Conservation (phyloP, 139 green algal species). For the Chlamydomonas sphaeroides region DNA sequence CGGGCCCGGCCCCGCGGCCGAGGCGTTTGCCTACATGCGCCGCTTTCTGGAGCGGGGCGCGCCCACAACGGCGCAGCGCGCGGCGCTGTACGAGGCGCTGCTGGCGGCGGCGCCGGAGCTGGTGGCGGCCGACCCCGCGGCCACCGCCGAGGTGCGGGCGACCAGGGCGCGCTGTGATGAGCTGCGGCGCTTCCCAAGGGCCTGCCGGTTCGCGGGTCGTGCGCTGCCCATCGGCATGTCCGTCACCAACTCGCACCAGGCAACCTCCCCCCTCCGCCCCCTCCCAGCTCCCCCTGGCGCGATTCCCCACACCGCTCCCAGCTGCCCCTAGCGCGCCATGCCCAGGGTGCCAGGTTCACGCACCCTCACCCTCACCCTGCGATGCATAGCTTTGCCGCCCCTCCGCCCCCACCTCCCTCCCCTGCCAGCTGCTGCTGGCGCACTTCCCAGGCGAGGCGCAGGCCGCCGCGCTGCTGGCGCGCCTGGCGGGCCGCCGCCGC, state of each 20-base stretch:
- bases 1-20: not conserved
- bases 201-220: too few relatives aligned
- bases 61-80: conserved; percentile 4
- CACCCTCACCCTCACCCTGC: too few relatives aligned
- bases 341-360: too few relatives aligned
- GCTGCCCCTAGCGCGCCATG: too few relatives aligned
- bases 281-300: too few relatives aligned
- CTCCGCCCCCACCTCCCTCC: not conserved
- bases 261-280: too few relatives aligned
- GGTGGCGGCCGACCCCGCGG: conserved; percentile 33
- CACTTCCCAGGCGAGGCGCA: conserved; percentile 24
- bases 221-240: too few relatives aligned
- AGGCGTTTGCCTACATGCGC: conserved; percentile 13
- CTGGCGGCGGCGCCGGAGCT: conserved; percentile 36
- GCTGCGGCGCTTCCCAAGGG: too few relatives aligned
- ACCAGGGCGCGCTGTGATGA: too few relatives aligned
- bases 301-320: too few relatives aligned
- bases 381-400: too few relatives aligned
- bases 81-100: conserved; percentile 16
- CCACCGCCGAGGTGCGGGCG: conserved; percentile 41
- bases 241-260: too few relatives aligned
- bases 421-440: conserved; percentile 12
- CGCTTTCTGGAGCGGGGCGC: conserved; percentile 6
- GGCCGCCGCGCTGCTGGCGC: conserved; percentile 34
- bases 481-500: conserved; percentile 8